These are phyloP conservation scores for Zymoseptoria crescenta DNA, from an alignment of 2,329 filamentous ascomycete species.

Conservation along the genomic window DNA sequence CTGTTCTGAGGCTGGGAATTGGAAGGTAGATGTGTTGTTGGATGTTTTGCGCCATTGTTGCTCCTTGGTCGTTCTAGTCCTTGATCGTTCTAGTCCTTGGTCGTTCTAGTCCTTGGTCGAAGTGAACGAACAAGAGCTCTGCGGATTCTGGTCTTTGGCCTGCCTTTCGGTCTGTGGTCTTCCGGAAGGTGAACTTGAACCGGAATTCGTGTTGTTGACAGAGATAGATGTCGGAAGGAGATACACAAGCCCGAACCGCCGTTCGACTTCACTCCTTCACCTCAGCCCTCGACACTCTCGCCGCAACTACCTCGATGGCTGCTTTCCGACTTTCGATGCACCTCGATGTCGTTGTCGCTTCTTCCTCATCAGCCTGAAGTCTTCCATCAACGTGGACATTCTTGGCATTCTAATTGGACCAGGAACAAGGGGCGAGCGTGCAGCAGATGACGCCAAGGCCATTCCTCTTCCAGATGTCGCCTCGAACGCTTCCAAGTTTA, in stretches of 20 bases:
- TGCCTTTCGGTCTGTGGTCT: no score
- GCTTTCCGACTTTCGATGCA: neutral
- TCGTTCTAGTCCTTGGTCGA: neutral
- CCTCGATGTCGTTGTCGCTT: neutral
- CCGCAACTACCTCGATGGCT: neutral
- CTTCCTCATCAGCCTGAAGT: neutral
- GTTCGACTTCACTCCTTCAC: neutral
- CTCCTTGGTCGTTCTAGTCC: neutral
- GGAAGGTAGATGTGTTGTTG: conserved; percentile 15
- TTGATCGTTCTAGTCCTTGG: no score
- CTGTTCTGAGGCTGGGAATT: conserved; percentile 9
- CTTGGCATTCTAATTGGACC: neutral
- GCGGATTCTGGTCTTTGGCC: no score
- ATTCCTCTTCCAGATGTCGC: neutral
- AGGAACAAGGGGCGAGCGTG: neutral
- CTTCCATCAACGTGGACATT: neutral
- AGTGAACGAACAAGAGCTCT: no score
- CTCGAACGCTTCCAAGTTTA: neutral
- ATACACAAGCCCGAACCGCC: neutral
- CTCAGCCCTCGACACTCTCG: no score
- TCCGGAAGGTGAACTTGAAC: no score
- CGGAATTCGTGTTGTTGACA: neutral
- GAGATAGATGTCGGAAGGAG: neutral
- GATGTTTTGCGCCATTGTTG: neutral
- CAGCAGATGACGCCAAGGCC: neutral